Base-by-base conservation (phyloP, 495 filamentous ascomycete species). In the Podospora pseudocomata region DNA sequence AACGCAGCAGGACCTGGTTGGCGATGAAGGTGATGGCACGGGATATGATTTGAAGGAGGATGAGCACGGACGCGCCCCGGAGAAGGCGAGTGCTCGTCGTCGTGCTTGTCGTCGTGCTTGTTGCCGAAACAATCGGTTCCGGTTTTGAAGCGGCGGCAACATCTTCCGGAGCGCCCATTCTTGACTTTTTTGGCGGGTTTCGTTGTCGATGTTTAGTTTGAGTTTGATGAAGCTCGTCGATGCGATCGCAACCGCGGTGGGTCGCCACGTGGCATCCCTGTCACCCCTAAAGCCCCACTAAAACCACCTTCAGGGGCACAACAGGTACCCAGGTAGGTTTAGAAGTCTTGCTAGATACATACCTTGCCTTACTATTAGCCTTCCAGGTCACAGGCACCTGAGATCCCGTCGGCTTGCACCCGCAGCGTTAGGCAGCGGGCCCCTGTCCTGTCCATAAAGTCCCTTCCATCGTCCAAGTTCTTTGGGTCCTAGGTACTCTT, bases 1-100 rank as follows among this genome's bases (percentile, higher is more conserved):
- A 92, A 53, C 93, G 92, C 4, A 99, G 82, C 13, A 97, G 87
- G 60, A 95, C 64, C 77, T 98, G 93, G 82, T 98, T 98, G 66
- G 94, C 88, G 58, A 86, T 77, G 78, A 99, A 99, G 28, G 95
- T 97, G 68, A 97, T 80, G 56, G 90, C 86, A 61, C 94, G 90
- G 16, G 93, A 97, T 49, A 81, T 80, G 71, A 98, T 81, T 77
- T 97, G 94, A 20, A 97, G 86, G 63, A 92, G 80, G 73, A 99
- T 93, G 65, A 99, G 84, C 69, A 93, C 87, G 11, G 91, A 91
- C 27, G 93, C 94, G 20, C 92, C 93, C 16, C 77, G 78, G 19
- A 84, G 76, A 63, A 77, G 79, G n/a, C 70, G 66, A 20, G 71
- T 69, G 62, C 54, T 18, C 0, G 54, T 57, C 0, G 54, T 57